Evolutionary conservation across 768 basidiomycete genomes (phyloP), one percentile per base, ranked within the genome.

Genomic region (Naganishia randhawae): DNA sequence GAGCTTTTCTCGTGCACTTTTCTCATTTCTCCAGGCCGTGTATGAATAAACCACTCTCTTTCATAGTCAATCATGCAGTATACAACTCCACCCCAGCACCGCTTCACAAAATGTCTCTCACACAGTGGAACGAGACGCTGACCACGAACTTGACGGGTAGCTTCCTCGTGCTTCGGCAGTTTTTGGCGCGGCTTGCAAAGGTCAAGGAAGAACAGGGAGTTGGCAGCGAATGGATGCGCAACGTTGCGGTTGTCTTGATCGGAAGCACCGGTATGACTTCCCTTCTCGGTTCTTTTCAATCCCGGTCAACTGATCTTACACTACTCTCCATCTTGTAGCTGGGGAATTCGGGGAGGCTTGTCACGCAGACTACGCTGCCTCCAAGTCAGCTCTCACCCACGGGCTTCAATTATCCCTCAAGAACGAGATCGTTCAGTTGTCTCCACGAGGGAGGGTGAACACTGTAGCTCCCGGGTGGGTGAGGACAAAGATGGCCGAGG

Each of bases 261-360:
- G 89, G 89, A 13, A 67, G 35, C 22, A 66, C 65, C 10, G 57
- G 57, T 42, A 25, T 2, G 57, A 41, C 57, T 37, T 8, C 16
- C 11, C 11, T 61, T 16, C 19, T 4, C 39, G 2, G n/a, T 25
- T 2, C 7, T 3, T 17, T 29, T 17, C 25, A 37, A 35, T 41
- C 66, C 29, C 25, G 22, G 31, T 35, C 45, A 16, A 14, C 31
- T 55, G 37, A 22, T 33, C n/a, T 32, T 33, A 32, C 31, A 6
- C 53, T 54, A 27, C 27, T 32, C 55, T 32, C 31, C 33, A 7
- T 25, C 54, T 9, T 70, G 86, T 85, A 0, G 84, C 88, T 2
- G 89, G 89, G 1, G 88, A 87, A 78, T 87, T 84, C 70, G 89
- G 89, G 19, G 88, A 89, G 77, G 84, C 84, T 0, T 84, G 84